A percentile compares a stretch with the other conserved stretches of the same genome.
Conservation (phyloP, 2,329 filamentous ascomycete genomes). For the Botryotinia calthae region DNA sequence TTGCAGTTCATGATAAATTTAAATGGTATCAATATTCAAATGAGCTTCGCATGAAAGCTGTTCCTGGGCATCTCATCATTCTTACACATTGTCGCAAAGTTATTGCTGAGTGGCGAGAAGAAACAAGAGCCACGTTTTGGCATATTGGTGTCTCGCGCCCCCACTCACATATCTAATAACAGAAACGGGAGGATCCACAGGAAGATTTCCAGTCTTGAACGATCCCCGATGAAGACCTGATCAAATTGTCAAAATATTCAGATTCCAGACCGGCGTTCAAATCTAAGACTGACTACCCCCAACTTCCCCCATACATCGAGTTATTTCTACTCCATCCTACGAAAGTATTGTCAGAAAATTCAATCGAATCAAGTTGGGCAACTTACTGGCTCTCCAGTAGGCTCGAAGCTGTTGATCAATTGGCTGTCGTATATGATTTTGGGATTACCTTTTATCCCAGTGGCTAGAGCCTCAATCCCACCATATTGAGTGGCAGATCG, state of each 20-base stretch:
- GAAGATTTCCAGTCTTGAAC: background rate
- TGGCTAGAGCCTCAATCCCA: conserved; percentile 42
- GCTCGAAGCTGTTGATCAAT: conserved; percentile 63
- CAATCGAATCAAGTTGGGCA: background rate
- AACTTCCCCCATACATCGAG: conserved; percentile 9
- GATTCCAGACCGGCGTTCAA: background rate
- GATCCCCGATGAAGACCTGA: background rate
- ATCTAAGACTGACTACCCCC: background rate
- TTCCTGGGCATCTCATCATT: too few relatives aligned
- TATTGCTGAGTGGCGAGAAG: background rate
- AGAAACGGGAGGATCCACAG: background rate
- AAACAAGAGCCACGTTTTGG: background rate
- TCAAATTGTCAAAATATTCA: background rate
- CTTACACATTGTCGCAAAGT: background rate
- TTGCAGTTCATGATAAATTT: background rate
- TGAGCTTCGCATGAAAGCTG: background rate
- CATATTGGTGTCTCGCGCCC: background rate
- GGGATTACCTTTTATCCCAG: conserved; percentile 54
- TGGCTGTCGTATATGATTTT: conserved; percentile 64
- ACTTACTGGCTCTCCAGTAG: conserved; percentile 63
- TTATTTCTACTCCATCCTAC: conserved; percentile 18
- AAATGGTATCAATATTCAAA: background rate
- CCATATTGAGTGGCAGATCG: conserved; percentile 31
- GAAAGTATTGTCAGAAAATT: background rate
- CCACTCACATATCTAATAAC: background rate